These are phyloP conservation scores for Paraconiothyrium sp. DNA, from an alignment of 2,329 filamentous ascomycete genomes.

Conservation along the genomic window DNA sequence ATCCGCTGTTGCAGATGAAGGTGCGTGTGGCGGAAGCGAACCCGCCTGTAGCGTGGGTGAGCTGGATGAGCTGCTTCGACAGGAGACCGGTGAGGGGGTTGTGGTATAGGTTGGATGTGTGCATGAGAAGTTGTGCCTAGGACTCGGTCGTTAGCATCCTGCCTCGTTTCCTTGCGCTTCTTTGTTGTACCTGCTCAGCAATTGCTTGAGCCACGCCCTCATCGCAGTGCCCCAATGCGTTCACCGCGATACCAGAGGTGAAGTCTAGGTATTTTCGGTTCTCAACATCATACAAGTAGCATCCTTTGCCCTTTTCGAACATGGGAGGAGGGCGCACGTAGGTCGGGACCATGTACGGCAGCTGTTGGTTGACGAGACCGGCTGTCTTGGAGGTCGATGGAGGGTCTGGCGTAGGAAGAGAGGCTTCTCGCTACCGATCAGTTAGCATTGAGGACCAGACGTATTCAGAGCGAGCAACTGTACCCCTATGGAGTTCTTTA, in stretches of 20 bases:
- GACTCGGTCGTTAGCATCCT: slow-evolving; percentile 25
- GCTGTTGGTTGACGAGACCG: slow-evolving; percentile 76
- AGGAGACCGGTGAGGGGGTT: slow-evolving; percentile 94
- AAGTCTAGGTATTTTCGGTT: slow-evolving; percentile 92
- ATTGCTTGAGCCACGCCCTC: slow-evolving; percentile 78
- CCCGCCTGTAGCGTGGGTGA: slow-evolving; percentile 78
- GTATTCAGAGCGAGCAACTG: slow-evolving; percentile 4
- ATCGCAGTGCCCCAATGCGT: slow-evolving; percentile 90
- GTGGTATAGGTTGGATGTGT: slow-evolving; percentile 96
- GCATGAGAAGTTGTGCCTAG: slow-evolving; percentile 74
- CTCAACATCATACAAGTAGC: slow-evolving; percentile 89
- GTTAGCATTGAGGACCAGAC: slow-evolving; percentile 22
- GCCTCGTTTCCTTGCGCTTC: background rate
- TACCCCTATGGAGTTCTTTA: slow-evolving; percentile 55
- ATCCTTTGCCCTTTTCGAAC: slow-evolving; percentile 87
- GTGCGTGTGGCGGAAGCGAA: slow-evolving; percentile 84
- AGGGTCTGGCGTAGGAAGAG: slow-evolving; percentile 76
- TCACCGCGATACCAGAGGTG: slow-evolving; percentile 95
- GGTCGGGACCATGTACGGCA: slow-evolving; percentile 93
- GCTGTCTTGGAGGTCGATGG: slow-evolving; percentile 76
- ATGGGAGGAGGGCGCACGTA: slow-evolving; percentile 91
- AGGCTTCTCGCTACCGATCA: slow-evolving; percentile 38
- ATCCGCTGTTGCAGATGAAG: slow-evolving; percentile 96
- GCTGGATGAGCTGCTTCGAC: slow-evolving; percentile 83
- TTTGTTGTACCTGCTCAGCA: slow-evolving; percentile 71